phyloP scores from a whole-genome alignment of 192 early-diverging fungal species.

The Paraglomus brasilianum region DNA sequence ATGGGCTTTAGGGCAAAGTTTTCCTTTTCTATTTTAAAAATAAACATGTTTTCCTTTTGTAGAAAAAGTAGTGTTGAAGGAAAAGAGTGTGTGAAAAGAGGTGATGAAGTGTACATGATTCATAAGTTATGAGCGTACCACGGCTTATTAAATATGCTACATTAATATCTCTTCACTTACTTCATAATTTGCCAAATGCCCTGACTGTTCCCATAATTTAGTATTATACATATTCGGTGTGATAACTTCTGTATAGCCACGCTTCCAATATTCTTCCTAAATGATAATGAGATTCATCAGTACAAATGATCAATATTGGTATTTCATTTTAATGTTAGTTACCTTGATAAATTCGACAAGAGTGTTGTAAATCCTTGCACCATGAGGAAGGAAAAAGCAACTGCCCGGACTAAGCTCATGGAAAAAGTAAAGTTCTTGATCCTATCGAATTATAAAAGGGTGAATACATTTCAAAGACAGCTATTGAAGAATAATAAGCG shows the following conservation, averaged over 20 bases:
- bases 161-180: not conserved
- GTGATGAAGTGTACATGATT: not conserved
- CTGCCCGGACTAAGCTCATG: slow-evolving; percentile 95
- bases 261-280: slow-evolving; percentile 76
- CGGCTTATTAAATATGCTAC: not conserved
- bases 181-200: slow-evolving; percentile 93
- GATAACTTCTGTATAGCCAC: slow-evolving; percentile 96
- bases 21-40: slow-evolving; percentile 94
- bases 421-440: slow-evolving; percentile 97
- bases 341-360: slow-evolving; percentile 87
- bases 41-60: slow-evolving; percentile 99
- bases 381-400: slow-evolving; percentile 94
- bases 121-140: not conserved
- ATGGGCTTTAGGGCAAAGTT: slow-evolving; percentile 98
- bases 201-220: slow-evolving; percentile 95
- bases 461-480: not conserved
- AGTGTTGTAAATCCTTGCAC: slow-evolving; percentile 93
- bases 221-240: slow-evolving; percentile 98
- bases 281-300: not conserved
- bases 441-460: slow-evolving; percentile 38
- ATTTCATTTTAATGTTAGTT: slow-evolving; percentile 3
- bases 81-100: too few relatives aligned
- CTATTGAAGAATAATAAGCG: not conserved
- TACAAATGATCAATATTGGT: slow-evolving; percentile 1
- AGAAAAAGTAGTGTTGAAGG: too few relatives aligned